Conservation (phyloP, 2,329 filamentous ascomycete species). For the Claviceps digitariae region DNA sequence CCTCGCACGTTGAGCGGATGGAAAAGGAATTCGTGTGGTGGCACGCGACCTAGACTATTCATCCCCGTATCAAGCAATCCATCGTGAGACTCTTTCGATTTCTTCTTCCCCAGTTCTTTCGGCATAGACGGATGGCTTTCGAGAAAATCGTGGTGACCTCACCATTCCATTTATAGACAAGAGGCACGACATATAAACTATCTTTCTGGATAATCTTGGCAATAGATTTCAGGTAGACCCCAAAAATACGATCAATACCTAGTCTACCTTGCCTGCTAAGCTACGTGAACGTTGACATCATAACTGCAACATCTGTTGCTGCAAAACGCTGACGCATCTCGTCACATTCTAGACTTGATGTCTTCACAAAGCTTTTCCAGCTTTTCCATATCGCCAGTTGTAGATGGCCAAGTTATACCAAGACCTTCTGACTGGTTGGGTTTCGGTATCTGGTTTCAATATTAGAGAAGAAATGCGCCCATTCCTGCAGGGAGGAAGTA, state of each 20-base stretch:
- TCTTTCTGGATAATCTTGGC: neutral
- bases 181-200: neutral
- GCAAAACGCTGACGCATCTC: neutral
- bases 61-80: neutral
- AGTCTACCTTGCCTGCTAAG: neutral
- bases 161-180: neutral
- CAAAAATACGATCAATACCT: neutral
- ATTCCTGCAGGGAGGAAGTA: neutral
- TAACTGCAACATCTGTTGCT: neutral
- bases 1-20: neutral
- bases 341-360: slow-evolving; percentile 77
- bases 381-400: slow-evolving; percentile 65
- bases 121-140: neutral
- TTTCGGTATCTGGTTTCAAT: slow-evolving; percentile 66
- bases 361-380: slow-evolving; percentile 70
- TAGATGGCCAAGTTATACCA: slow-evolving; percentile 64
- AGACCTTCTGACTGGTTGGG: slow-evolving; percentile 73
- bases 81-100: neutral
- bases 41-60: neutral
- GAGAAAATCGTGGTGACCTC: neutral
- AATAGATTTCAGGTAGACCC: neutral
- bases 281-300: neutral
- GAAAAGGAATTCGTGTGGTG: neutral
- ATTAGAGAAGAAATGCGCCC: neutral
- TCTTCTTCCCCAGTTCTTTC: neutral